phyloP scores from a whole-genome alignment of 2,329 filamentous ascomycete genomes.

The Epicoccum nigrum region DNA sequence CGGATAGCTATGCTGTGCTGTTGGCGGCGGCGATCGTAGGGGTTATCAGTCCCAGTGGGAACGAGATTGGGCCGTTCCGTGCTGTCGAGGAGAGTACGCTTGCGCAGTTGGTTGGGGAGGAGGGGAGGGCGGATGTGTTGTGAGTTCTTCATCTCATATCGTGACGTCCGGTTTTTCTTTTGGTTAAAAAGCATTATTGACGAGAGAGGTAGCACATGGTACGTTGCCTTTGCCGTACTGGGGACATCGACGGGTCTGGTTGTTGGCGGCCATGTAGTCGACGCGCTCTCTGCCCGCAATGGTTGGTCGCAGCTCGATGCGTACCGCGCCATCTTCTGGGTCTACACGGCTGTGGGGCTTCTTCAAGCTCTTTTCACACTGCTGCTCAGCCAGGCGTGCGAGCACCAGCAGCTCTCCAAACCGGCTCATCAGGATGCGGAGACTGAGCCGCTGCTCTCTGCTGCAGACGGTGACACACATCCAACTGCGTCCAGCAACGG shows the following conservation, averaged over 20 bases:
- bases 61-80: slow-evolving; percentile 51
- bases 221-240: slow-evolving; percentile 47
- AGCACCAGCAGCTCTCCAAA: slow-evolving; percentile 25
- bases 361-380: slow-evolving; percentile 48
- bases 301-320: slow-evolving; percentile 49
- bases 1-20: slow-evolving; percentile 39
- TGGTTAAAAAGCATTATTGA: not conserved
- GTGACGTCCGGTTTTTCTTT: not conserved
- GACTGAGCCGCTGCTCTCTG: slow-evolving; percentile 35
- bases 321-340: slow-evolving; percentile 51
- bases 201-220: slow-evolving; percentile 40
- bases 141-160: not conserved
- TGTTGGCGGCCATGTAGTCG: slow-evolving; percentile 47
- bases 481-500: not conserved
- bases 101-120: slow-evolving; percentile 42
- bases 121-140: slow-evolving; percentile 43
- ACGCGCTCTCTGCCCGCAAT: slow-evolving; percentile 33
- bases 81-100: slow-evolving; percentile 49
- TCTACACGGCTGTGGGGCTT: slow-evolving; percentile 51
- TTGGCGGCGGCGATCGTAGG: slow-evolving; percentile 46
- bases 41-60: slow-evolving; percentile 48
- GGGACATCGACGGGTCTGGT: slow-evolving; percentile 44
- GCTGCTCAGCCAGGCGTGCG: slow-evolving; percentile 49
- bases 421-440: not conserved
- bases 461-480: slow-evolving; percentile 1